phyloP scores from a whole-genome alignment of 176 grass and related monocot genomes.

The Cocos nucifera region DNA sequence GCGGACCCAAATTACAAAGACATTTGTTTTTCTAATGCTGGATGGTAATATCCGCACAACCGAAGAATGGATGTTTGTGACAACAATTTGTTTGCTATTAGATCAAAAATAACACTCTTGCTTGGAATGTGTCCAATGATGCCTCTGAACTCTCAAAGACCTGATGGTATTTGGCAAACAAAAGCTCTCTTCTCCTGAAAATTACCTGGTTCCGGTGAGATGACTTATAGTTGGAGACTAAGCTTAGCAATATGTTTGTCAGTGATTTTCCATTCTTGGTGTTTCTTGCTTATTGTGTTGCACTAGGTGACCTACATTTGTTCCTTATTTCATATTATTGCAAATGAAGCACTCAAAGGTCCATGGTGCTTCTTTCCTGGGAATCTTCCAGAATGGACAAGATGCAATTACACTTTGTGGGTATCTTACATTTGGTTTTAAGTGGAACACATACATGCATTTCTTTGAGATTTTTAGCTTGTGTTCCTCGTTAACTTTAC shows the following conservation, averaged over 20 bases:
- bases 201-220: slow-evolving; percentile 89
- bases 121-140: slow-evolving; percentile 30
- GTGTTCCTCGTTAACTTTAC: no score
- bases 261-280: no score
- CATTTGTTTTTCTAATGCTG: slow-evolving; percentile 93
- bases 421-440: slow-evolving; percentile 24
- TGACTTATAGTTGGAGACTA: not conserved
- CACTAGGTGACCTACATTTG: not conserved
- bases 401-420: slow-evolving; percentile 91
- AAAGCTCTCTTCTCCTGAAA: slow-evolving; percentile 90
- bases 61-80: no score
- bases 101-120: no score
- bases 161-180: slow-evolving; percentile 91
- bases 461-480: no score
- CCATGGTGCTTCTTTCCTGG: slow-evolving; percentile 76
- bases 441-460: not conserved
- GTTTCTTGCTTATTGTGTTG: not conserved
- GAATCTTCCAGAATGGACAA: slow-evolving; percentile 97
- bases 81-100: no score
- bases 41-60: slow-evolving; percentile 42
- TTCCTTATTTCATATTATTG: slow-evolving; percentile 9
- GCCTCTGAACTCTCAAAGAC: slow-evolving; percentile 49
- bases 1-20: slow-evolving; percentile 97
- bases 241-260: no score
- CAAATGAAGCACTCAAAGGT: slow-evolving; percentile 96